Percentiles rank a stretch among this genome's conserved stretches.
These are phyloP conservation scores for Salvia splendens DNA, from an alignment of 257 asterid species.

Conservation along the genomic window DNA sequence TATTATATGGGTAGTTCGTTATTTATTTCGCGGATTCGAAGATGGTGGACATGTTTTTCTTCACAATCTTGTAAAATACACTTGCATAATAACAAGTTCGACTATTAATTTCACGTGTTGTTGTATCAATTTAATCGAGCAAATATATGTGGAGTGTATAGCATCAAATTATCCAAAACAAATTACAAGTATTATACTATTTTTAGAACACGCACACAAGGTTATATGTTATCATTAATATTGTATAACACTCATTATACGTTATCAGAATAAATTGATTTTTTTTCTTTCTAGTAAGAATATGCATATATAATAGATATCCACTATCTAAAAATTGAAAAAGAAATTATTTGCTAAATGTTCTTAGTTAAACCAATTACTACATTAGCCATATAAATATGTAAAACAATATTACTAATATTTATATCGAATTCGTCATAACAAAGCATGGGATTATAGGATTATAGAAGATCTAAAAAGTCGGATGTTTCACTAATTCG, in stretches of 20 bases:
- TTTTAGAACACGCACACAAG: too few species aligned
- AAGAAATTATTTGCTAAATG: too few species aligned
- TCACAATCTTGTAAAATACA: background rate
- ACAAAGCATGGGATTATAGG: background rate
- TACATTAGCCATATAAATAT: background rate
- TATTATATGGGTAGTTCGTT: background rate
- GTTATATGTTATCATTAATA: too few species aligned
- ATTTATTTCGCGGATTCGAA: background rate
- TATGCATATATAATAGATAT: too few species aligned
- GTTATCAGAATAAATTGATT: too few species aligned
- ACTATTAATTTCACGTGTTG: slow-evolving; percentile 10
- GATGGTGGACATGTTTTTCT: slow-evolving; percentile 20
- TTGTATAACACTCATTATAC: too few species aligned
- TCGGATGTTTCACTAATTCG: background rate
- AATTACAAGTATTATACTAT: too few species aligned
- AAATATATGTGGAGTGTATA: background rate
- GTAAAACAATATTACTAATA: background rate
- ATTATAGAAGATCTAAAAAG: background rate
- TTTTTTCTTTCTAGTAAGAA: too few species aligned
- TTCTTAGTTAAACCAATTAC: too few species aligned
- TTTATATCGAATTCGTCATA: background rate
- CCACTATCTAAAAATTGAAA: too few species aligned
- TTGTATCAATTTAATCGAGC: background rate
- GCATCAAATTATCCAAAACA: too few species aligned
- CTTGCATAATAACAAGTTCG: background rate